Evolutionary conservation across 257 asterid genomes (phyloP).

Genomic region (Solanum appendiculatum): DNA sequence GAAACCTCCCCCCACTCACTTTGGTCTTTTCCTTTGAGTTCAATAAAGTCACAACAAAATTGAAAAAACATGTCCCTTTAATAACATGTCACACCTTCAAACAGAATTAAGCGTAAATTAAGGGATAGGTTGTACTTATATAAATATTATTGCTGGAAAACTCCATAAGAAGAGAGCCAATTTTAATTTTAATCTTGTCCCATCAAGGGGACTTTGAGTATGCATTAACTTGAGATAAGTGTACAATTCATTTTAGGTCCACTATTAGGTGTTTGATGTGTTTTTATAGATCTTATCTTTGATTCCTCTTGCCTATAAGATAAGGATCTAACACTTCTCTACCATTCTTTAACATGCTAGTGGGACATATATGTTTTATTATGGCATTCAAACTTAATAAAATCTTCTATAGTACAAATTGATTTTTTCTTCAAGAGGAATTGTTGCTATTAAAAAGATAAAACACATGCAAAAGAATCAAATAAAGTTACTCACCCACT

Average conservation of each 20-base stretch:
- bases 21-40: not conserved
- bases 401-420: not conserved
- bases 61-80: not conserved
- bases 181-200: not conserved
- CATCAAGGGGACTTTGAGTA: conserved; percentile 2
- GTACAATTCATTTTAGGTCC: not conserved
- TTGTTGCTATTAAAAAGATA: not conserved
- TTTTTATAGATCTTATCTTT: not conserved
- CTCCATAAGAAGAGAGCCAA: not conserved
- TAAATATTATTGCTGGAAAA: not conserved
- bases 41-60: not conserved
- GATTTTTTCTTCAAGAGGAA: not conserved
- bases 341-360: not conserved
- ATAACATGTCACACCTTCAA: not conserved
- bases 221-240: not conserved
- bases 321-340: not conserved
- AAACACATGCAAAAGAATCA: not conserved
- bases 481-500: no score
- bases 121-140: not conserved
- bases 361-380: not conserved
- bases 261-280: not conserved
- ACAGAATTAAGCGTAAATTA: not conserved
- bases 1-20: not conserved
- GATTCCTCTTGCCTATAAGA: conserved; percentile 5
- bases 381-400: not conserved